Conservation (phyloP, 2,329 filamentous ascomycete genomes). For the Aureobasidium sp. region DNA sequence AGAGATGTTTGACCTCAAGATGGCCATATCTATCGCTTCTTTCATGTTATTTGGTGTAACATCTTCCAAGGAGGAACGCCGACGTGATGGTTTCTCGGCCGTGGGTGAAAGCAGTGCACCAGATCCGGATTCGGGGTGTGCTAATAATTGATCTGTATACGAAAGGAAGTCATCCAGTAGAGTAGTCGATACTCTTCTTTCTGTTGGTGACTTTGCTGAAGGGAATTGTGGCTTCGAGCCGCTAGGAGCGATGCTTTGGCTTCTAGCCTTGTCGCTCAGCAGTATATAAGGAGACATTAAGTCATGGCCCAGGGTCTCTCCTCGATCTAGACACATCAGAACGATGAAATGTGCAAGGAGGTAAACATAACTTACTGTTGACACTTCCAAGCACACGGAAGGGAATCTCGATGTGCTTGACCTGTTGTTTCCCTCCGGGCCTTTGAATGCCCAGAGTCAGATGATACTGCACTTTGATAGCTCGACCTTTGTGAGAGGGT, state of each 20-base stretch:
- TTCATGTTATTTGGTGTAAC: conserved; percentile 51
- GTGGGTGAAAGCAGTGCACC: conserved; percentile 67
- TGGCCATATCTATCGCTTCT: conserved; percentile 85
- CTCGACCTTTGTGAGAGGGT: conserved; percentile 81
- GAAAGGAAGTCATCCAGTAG: conserved; percentile 59
- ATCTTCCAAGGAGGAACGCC: conserved; percentile 43
- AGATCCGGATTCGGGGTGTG: conserved; percentile 48
- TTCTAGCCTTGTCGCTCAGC: conserved; percentile 70
- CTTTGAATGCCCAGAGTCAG: conserved; percentile 88
- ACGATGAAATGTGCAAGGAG: background rate
- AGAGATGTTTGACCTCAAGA: conserved; percentile 67
- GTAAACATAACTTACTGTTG: conserved; percentile 47
- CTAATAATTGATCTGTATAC: conserved; percentile 70
- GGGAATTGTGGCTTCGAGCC: conserved; percentile 16
- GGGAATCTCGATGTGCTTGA: conserved; percentile 85
- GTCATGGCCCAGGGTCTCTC: conserved; percentile 86
- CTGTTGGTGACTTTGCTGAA: conserved; percentile 18
- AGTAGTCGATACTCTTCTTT: conserved; percentile 35
- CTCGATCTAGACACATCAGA: conserved; percentile 47
- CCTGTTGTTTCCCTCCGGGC: conserved; percentile 70
- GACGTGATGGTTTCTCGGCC: conserved; percentile 28
- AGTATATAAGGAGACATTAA: conserved; percentile 91
- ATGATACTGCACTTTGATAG: conserved; percentile 89
- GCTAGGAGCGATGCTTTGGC: conserved; percentile 31
- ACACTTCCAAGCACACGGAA: conserved; percentile 92